These are phyloP conservation scores for Polymyxa betae DNA, from an alignment of 208 protist genomes.

Conservation along the genomic window DNA sequence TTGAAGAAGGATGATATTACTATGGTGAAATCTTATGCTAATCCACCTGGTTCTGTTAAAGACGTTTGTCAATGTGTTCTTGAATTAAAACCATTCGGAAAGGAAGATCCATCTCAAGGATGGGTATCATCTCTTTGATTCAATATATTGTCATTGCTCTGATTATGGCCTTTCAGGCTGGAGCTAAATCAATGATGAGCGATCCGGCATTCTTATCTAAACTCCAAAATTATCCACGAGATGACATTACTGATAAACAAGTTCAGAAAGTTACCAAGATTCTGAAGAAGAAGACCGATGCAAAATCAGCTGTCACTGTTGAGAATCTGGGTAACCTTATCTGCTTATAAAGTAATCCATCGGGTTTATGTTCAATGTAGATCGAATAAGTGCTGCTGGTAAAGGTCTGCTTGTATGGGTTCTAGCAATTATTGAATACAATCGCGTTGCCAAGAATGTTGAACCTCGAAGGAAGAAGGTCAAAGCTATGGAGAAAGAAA, in stretches of 20 bases:
- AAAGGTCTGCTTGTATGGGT: constrained; percentile 94
- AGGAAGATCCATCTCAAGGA: constrained; percentile 61
- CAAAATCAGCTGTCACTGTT: constrained; percentile 81
- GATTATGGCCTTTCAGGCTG: constrained; percentile 41
- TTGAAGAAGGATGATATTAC: constrained; percentile 92
- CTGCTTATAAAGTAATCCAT: background rate
- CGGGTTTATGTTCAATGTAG: constrained; percentile 49
- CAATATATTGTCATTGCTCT: constrained; percentile 69
- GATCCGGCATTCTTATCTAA: constrained; percentile 77
- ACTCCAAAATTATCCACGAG: constrained; percentile 83
- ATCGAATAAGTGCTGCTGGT: constrained; percentile 79
- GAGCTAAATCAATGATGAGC: constrained; percentile 76
- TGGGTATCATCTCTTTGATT: constrained; percentile 23
- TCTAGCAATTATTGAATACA: constrained; percentile 94
- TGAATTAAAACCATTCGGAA: constrained; percentile 69
- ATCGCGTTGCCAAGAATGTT: constrained; percentile 93
- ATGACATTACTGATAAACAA: constrained; percentile 84
- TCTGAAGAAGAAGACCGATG: constrained; percentile 71
- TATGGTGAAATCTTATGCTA: constrained; percentile 93
- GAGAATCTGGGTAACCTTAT: constrained; percentile 75
- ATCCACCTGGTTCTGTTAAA: constrained; percentile 84
- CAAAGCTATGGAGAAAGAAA: constrained; percentile 84
- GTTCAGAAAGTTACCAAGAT: constrained; percentile 85
- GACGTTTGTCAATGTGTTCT: constrained; percentile 87
- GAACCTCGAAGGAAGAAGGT: constrained; percentile 92